phyloP scores from a whole-genome alignment of 768 basidiomycete genomes.

The Agaricus blazei region DNA sequence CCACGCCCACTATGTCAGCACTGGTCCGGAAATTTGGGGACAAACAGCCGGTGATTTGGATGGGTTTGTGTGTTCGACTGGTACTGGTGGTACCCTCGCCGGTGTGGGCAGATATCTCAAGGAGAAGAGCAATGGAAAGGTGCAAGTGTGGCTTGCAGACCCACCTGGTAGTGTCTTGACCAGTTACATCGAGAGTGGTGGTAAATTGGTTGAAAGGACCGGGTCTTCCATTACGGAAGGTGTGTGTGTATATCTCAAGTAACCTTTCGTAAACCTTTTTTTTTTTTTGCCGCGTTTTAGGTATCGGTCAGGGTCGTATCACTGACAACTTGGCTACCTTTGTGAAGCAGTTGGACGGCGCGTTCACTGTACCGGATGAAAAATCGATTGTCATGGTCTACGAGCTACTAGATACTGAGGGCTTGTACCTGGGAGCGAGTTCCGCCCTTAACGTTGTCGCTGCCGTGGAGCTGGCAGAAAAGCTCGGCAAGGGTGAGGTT shows the following conservation, averaged over 20 bases:
- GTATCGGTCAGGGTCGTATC: conserved; percentile 95
- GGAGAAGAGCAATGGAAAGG: conserved; percentile 72
- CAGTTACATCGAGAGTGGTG: conserved; percentile 76
- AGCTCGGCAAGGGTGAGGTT: conserved; percentile 72
- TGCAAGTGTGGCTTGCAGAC: conserved; percentile 92
- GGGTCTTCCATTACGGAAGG: conserved; percentile 95
- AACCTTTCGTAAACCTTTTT: not conserved
- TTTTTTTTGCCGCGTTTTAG: conserved; percentile 31
- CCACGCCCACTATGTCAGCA: conserved; percentile 79
- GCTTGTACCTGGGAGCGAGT: conserved; percentile 91
- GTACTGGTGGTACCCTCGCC: conserved; percentile 94
- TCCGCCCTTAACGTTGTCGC: conserved; percentile 94
- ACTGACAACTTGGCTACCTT: conserved; percentile 88
- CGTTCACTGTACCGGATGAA: conserved; percentile 81
- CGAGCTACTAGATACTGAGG: conserved; percentile 86
- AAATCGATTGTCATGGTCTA: conserved; percentile 94
- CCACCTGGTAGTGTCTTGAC: conserved; percentile 93
- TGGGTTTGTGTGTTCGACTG: conserved; percentile 92
- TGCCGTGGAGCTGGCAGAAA: conserved; percentile 81
- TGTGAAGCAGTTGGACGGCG: conserved; percentile 72
- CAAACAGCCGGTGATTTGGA: conserved; percentile 78
- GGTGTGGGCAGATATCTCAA: conserved; percentile 82
- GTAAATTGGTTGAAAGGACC: conserved; percentile 65
- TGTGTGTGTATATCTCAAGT: conserved; percentile 20
- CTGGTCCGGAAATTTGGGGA: conserved; percentile 96